phyloP scores from a whole-genome alignment of 2,329 filamentous ascomycete genomes.

The Blastomyces emzantsi region DNA sequence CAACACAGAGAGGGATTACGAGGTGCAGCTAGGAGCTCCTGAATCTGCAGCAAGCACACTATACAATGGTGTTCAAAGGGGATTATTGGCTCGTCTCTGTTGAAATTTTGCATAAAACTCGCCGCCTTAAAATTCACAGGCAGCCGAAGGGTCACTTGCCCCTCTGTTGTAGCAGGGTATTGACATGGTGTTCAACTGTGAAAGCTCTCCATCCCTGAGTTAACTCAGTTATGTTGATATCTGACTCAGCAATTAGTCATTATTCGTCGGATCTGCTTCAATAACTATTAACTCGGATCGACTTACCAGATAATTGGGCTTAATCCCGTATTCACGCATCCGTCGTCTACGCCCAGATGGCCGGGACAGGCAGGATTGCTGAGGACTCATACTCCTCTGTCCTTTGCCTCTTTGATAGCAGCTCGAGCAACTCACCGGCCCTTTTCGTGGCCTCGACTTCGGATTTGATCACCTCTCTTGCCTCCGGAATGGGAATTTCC shows the following conservation, averaged over 20 bases:
- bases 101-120: not conserved
- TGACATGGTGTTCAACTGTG: too few relatives aligned
- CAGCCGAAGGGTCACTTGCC: not conserved
- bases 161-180: too few relatives aligned
- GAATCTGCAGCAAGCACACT: not conserved
- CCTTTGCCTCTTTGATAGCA: not conserved
- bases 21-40: not conserved
- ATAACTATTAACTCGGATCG: not conserved
- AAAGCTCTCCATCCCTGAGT: too few relatives aligned
- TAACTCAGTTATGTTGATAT: too few relatives aligned
- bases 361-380: not conserved
- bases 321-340: not conserved
- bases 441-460: not conserved
- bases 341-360: not conserved
- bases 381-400: not conserved
- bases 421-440: not conserved
- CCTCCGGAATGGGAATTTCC: not conserved
- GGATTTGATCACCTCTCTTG: not conserved
- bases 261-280: not conserved
- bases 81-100: not conserved
- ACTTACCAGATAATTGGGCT: not conserved
- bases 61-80: not conserved
- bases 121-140: constrained; percentile 7
- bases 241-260: constrained; percentile 1
- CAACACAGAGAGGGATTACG: not conserved